A percentile compares a stretch with the other conserved stretches of the same genome.
Evolutionary conservation across 805 yeast species (phyloP).

Genomic region (Zygosaccharomyces kombuchaensis): DNA sequence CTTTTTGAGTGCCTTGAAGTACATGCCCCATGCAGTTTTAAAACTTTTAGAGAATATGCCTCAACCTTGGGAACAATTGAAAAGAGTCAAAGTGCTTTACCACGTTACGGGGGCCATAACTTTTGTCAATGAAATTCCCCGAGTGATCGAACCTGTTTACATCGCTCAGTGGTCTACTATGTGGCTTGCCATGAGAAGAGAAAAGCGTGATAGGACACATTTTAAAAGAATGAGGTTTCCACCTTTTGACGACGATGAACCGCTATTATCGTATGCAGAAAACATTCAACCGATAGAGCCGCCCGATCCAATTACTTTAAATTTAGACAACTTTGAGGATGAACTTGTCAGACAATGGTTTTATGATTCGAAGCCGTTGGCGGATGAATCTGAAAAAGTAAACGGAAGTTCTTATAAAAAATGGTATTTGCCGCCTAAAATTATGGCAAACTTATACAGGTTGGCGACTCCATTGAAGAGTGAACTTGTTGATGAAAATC

Average conservation of each 20-base stretch:
- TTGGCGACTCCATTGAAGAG: constrained; percentile 68
- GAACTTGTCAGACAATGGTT: constrained; percentile 66
- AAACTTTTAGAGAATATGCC: constrained; percentile 95
- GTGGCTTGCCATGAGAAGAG: constrained; percentile 92
- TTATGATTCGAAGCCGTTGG: constrained; percentile 70
- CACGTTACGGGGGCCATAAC: constrained; percentile 93
- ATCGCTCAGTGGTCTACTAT: constrained; percentile 92
- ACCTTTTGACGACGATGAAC: constrained; percentile 96
- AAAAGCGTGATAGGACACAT: constrained; percentile 83
- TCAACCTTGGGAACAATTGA: constrained; percentile 92
- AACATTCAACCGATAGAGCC: constrained; percentile 70
- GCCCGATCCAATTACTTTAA: constrained; percentile 63
- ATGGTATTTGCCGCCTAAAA: constrained; percentile 62
- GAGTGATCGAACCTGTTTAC: constrained; percentile 89
- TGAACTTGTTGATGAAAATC: constrained; percentile 55
- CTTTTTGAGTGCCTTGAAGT: constrained; percentile 85
- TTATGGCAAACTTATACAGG: constrained; percentile 62
- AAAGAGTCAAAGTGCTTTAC: constrained; percentile 83
- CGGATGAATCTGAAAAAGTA: constrained; percentile 48
- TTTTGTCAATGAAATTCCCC: constrained; percentile 85
- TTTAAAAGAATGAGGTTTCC: constrained; percentile 93
- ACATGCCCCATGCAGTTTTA: constrained; percentile 90
- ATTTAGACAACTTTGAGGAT: constrained; percentile 63
- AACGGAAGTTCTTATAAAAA: constrained; percentile 74
- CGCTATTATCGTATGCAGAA: constrained; percentile 80